These are phyloP conservation scores for Micractinium conductrix DNA, from an alignment of 139 green algal genomes.

Conservation along the genomic window DNA sequence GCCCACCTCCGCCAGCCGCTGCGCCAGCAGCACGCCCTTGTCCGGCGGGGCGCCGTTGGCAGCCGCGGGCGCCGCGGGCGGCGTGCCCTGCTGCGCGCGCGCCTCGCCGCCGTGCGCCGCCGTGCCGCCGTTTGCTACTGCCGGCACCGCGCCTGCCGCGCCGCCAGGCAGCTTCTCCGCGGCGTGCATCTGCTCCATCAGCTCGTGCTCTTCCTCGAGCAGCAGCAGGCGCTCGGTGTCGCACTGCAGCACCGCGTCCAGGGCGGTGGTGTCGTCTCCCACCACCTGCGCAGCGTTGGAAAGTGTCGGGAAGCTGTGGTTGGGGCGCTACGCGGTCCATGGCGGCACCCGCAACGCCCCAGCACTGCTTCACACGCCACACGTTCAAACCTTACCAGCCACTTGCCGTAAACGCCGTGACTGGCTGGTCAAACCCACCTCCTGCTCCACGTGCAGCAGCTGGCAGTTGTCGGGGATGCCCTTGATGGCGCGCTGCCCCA, in stretches of 20 bases:
- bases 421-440: constrained; percentile 73
- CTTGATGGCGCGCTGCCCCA: constrained; percentile 75
- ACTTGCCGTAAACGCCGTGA: too few relatives aligned
- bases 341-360: background rate
- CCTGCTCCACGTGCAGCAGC: constrained; percentile 91
- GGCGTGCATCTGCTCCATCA: constrained; percentile 47
- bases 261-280: constrained; percentile 33
- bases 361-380: constrained; percentile 38
- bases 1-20: constrained; percentile 66
- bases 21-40: constrained; percentile 21
- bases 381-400: too few relatives aligned
- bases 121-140: background rate
- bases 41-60: background rate
- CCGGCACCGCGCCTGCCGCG: background rate
- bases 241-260: constrained; percentile 76
- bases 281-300: background rate
- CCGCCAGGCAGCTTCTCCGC: background rate
- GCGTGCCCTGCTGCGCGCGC: constrained; percentile 11
- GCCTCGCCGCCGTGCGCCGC: background rate
- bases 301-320: background rate
- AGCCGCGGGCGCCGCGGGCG: background rate
- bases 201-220: constrained; percentile 73
- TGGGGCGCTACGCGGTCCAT: background rate
- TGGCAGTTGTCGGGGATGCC: constrained; percentile 80
- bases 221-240: constrained; percentile 81